These are phyloP conservation scores for Ascochyta viciae-villosae DNA, from an alignment of 2,329 filamentous ascomycete genomes.

Conservation along the genomic window DNA sequence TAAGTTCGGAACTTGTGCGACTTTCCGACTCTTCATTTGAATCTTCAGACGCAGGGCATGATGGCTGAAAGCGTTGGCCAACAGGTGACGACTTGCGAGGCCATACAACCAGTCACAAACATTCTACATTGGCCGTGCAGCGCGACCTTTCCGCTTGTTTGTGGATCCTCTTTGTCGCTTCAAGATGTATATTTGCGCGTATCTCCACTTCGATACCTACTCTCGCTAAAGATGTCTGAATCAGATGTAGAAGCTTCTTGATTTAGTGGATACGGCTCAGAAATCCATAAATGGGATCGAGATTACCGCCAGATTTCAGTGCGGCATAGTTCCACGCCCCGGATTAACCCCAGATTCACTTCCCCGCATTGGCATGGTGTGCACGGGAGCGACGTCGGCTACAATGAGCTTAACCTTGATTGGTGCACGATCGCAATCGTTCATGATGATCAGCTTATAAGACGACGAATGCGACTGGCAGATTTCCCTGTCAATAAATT, in stretches of 20 bases:
- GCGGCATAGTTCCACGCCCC: slow-evolving; percentile 8
- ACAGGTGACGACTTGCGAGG: neutral
- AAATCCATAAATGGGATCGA: neutral
- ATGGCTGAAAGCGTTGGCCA: neutral
- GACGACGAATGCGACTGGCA: neutral
- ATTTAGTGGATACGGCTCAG: neutral
- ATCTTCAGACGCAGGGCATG: neutral
- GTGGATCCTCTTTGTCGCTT: neutral
- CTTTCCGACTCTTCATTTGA: neutral
- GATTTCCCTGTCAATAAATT: neutral
- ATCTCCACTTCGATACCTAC: neutral
- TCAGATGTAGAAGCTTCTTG: neutral
- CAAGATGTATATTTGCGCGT: neutral
- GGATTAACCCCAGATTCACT: slow-evolving; percentile 1
- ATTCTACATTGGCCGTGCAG: neutral
- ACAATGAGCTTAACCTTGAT: slow-evolving; percentile 5
- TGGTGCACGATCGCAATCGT: neutral
- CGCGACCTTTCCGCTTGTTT: slow-evolving; percentile 2
- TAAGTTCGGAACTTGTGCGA: neutral
- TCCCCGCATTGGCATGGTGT: slow-evolving; percentile 11
- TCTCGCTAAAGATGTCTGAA: slow-evolving; percentile 4
- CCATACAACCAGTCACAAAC: neutral
- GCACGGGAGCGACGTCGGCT: slow-evolving; percentile 8
- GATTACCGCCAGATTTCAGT: neutral
- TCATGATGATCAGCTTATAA: neutral